A percentile compares a stretch with the other conserved stretches of the same genome.
Conservation (phyloP, 176 grass and related monocot genomes). For the Rhynchospora tenuis region DNA sequence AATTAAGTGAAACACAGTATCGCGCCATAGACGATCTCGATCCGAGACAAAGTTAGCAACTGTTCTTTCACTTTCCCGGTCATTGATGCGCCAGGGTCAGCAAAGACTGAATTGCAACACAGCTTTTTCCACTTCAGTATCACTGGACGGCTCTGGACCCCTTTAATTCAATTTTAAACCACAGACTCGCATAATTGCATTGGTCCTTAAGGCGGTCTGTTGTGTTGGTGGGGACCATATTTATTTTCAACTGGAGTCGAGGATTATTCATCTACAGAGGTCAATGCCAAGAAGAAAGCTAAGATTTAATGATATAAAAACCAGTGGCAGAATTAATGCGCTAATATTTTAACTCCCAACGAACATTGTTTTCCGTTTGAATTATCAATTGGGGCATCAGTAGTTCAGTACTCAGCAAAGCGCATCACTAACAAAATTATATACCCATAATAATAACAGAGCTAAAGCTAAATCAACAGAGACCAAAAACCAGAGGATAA, state of each 20-base stretch:
- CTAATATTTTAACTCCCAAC: not conserved
- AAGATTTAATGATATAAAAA: too few species aligned
- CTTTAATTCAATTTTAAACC: too few species aligned
- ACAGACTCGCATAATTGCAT: too few species aligned
- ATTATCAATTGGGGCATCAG: not conserved
- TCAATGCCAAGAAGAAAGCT: too few species aligned
- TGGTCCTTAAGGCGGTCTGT: not conserved
- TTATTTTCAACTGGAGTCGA: too few species aligned
- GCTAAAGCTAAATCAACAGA: not conserved
- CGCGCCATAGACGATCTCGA: too few species aligned
- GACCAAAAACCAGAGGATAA: not conserved
- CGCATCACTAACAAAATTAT: not conserved
- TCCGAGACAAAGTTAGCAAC: too few species aligned
- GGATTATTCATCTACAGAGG: too few species aligned
- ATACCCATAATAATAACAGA: not conserved
- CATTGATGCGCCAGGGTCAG: not conserved
- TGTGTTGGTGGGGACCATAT: not conserved
- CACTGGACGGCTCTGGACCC: too few species aligned
- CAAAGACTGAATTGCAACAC: not conserved
- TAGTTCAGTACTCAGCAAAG: not conserved
- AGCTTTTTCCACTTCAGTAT: not conserved
- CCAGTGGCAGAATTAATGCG: not conserved
- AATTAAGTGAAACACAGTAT: too few species aligned
- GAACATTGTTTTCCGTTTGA: not conserved
- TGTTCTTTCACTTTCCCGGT: not conserved